phyloP scores from a whole-genome alignment of 371 early-diverging fungal genomes.

The Lichtheimia hyalospora region DNA sequence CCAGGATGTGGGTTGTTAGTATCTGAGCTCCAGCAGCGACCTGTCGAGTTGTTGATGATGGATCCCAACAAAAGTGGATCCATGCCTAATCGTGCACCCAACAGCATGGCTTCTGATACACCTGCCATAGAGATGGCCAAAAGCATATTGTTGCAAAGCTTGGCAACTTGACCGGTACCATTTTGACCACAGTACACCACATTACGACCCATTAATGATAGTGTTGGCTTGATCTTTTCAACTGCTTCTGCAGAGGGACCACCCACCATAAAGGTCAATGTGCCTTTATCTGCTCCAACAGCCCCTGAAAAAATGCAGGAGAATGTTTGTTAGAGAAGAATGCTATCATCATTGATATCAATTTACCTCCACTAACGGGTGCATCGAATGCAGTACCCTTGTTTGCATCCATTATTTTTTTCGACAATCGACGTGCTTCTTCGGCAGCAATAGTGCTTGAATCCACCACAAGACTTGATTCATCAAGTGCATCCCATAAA shows the following conservation, averaged over 20 bases:
- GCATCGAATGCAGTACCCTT: conserved; percentile 86
- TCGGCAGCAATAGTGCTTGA: conserved; percentile 90
- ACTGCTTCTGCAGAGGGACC: conserved; percentile 59
- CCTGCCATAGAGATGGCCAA: conserved; percentile 94
- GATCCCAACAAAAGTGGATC: conserved; percentile 82
- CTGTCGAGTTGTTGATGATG: conserved; percentile 89
- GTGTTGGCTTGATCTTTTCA: conserved; percentile 62
- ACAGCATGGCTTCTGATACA: conserved; percentile 88
- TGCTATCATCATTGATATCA: no score
- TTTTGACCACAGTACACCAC: conserved; percentile 88
- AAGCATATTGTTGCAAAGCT: conserved; percentile 97
- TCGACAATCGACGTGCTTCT: conserved; percentile 69
- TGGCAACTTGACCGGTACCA: conserved; percentile 93
- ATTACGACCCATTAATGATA: conserved; percentile 90
- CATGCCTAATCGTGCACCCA: conserved; percentile 88
- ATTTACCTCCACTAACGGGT: conserved; percentile 91
- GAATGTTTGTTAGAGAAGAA: no score
- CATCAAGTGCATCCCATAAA: conserved; percentile 51
- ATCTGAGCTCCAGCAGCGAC: conserved; percentile 92
- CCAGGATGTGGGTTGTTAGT: conserved; percentile 92
- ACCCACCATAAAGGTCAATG: conserved; percentile 98
- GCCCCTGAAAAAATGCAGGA: conserved; percentile 47
- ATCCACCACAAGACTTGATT: conserved; percentile 74
- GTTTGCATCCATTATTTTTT: conserved; percentile 44
- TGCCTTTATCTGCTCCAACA: conserved; percentile 87